Conservation (phyloP, 495 filamentous ascomycete genomes). For the Neurospora sp. region DNA sequence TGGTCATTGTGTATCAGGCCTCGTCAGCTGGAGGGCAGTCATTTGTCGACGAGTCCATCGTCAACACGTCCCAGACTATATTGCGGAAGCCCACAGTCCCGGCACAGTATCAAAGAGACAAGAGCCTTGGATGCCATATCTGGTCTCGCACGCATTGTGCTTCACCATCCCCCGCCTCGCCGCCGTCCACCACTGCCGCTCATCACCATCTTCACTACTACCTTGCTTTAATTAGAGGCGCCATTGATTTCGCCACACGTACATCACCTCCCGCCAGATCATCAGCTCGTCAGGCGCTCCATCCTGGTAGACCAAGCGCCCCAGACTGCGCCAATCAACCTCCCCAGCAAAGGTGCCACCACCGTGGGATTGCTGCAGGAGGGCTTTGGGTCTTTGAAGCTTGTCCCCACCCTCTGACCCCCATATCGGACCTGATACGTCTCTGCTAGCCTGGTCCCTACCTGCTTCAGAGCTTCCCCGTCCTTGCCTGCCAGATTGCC, state of each 20-base stretch:
- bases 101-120: not conserved
- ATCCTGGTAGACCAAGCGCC: conserved; percentile 10
- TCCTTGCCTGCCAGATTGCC: not conserved
- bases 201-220: conserved; percentile 2
- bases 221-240: conserved; percentile 16
- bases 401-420: conserved; percentile 9
- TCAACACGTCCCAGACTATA: conserved; percentile 14
- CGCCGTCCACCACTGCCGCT: conserved; percentile 11
- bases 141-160: conserved; percentile 8
- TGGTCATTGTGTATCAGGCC: conserved; percentile 25
- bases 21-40: conserved; percentile 20
- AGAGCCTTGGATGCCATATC: conserved; percentile 12
- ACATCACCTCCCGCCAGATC: conserved; percentile 10
- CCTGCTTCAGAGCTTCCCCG: not conserved
- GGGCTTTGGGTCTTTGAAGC: conserved; percentile 5
- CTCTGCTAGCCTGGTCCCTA: not conserved
- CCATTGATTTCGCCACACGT: conserved; percentile 12
- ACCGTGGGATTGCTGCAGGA: conserved; percentile 22
- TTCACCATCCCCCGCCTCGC: conserved; percentile 2
- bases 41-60: conserved; percentile 8
- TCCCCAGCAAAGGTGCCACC: conserved; percentile 18
- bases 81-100: conserved; percentile 24
- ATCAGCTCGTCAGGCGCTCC: conserved; percentile 7
- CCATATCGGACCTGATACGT: conserved; percentile 11
- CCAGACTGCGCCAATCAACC: conserved; percentile 20